Evolutionary conservation across 768 basidiomycete genomes (phyloP).

Genomic region (Lactarius quietus): DNA sequence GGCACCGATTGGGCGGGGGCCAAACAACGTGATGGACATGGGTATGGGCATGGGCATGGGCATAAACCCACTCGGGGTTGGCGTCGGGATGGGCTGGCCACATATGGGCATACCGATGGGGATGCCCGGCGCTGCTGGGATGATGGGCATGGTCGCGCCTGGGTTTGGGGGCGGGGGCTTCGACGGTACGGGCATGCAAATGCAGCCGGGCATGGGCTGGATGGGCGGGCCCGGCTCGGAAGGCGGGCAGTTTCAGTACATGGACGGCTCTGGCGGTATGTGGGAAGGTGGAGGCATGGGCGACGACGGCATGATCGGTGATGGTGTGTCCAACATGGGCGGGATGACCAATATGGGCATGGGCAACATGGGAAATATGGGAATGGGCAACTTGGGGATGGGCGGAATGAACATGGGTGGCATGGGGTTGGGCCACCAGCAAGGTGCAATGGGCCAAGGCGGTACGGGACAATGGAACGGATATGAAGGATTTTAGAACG

Average conservation of each 20-base stretch:
- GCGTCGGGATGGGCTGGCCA: conserved; percentile 29
- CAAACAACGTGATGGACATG: conserved; percentile 26
- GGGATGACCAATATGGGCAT: conserved; percentile 26
- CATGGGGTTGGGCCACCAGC: conserved; percentile 9
- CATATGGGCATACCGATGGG: conserved; percentile 26
- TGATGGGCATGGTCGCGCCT: conserved; percentile 25
- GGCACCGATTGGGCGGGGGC: conserved; percentile 29
- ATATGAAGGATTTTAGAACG: conserved; percentile 24
- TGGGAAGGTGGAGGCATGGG: conserved; percentile 38
- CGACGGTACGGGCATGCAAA: conserved; percentile 1
- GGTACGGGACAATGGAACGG: conserved; percentile 22
- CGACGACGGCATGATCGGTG: conserved; percentile 34
- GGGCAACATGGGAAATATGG: conserved; percentile 24
- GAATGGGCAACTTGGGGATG: conserved; percentile 28
- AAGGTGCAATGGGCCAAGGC: not conserved
- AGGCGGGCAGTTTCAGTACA: conserved; percentile 26
- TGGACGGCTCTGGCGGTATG: conserved; percentile 32
- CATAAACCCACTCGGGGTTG: conserved; percentile 27
- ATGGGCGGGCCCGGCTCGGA: conserved; percentile 25
- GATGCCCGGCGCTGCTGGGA: conserved; percentile 21
- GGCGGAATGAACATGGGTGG: conserved; percentile 24
- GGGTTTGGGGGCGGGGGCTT: conserved; percentile 4
- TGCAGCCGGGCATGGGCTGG: conserved; percentile 33
- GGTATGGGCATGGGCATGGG: conserved; percentile 21
- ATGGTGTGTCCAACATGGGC: conserved; percentile 24